A percentile compares a stretch with the other conserved stretches of the same genome.
Conservation (phyloP, 495 filamentous ascomycete genomes). For the Xylaria sp. region DNA sequence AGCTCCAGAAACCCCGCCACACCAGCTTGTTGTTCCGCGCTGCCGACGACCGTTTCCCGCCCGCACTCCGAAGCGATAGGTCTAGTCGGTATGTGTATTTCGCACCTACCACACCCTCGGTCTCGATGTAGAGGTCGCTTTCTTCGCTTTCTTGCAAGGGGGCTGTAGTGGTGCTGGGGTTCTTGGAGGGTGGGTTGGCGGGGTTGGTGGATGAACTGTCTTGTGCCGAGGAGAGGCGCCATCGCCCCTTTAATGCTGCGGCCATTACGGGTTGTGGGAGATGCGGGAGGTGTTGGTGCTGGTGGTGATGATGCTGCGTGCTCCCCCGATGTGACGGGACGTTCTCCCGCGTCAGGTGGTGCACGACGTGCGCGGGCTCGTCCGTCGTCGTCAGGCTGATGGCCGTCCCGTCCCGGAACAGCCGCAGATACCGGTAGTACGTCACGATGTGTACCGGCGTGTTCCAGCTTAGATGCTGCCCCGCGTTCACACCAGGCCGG, state of each 20-base stretch:
- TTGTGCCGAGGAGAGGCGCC: constrained; percentile 40
- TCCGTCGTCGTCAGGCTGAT: constrained; percentile 78
- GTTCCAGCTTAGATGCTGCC: constrained; percentile 69
- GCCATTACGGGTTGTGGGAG: constrained; percentile 46
- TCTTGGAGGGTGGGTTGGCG: background rate
- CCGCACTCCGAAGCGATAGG: constrained; percentile 67
- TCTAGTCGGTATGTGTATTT: constrained; percentile 86
- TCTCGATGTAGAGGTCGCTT: constrained; percentile 81
- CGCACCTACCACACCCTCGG: constrained; percentile 71
- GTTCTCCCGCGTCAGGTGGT: constrained; percentile 63
- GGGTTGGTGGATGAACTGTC: constrained; percentile 37
- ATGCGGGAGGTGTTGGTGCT: constrained; percentile 29
- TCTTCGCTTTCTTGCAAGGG: constrained; percentile 50
- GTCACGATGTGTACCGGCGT: constrained; percentile 94
- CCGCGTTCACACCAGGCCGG: constrained; percentile 71
- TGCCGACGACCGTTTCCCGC: constrained; percentile 47
- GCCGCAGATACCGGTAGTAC: constrained; percentile 94
- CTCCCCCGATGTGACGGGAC: constrained; percentile 35
- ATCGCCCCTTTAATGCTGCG: constrained; percentile 47
- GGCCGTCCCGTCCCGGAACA: constrained; percentile 87
- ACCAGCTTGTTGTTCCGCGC: constrained; percentile 79
- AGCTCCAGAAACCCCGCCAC: constrained; percentile 93
- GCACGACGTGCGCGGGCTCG: constrained; percentile 85
- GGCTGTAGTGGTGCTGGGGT: background rate
- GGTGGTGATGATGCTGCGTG: constrained; percentile 17